phyloP scores from a whole-genome alignment of 805 yeast genomes.

The Starmerella scarabaei region DNA sequence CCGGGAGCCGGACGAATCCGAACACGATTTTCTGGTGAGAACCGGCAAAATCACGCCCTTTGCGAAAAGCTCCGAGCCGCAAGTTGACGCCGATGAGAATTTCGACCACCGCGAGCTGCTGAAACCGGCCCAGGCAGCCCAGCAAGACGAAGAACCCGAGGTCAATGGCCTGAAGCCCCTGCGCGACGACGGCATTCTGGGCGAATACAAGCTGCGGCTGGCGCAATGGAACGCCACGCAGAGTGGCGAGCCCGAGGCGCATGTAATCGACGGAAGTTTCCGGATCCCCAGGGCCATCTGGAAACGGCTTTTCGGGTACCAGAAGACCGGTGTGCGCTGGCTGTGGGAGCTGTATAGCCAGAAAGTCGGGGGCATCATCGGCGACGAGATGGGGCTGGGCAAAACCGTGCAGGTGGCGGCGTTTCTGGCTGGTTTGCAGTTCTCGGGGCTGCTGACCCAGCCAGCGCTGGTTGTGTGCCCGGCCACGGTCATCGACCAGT shows the following conservation, averaged over 20 bases:
- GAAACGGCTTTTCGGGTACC: constrained; percentile 79
- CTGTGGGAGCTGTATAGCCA: constrained; percentile 86
- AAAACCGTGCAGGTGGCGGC: constrained; percentile 89
- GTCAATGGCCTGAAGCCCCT: constrained; percentile 22
- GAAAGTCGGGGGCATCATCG: constrained; percentile 85
- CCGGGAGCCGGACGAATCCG: constrained; percentile 50
- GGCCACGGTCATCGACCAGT: constrained; percentile 88
- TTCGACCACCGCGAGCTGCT: constrained; percentile 16
- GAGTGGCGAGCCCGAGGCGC: constrained; percentile 22
- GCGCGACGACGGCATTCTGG: constrained; percentile 74
- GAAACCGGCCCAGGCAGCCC: constrained; percentile 8
- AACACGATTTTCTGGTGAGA: constrained; percentile 66
- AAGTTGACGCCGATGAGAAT: constrained; percentile 19
- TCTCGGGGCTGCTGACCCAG: constrained; percentile 56
- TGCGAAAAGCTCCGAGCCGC: constrained; percentile 31
- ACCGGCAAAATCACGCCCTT: constrained; percentile 93
- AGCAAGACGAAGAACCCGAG: constrained; percentile 20
- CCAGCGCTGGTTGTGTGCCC: constrained; percentile 89
- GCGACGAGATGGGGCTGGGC: constrained; percentile 98
- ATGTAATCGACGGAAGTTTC: constrained; percentile 45
- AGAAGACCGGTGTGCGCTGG: constrained; percentile 96
- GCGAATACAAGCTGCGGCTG: constrained; percentile 34
- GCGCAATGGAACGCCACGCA: constrained; percentile 24
- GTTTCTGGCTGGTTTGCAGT: constrained; percentile 80
- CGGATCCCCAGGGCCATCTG: constrained; percentile 83